A percentile compares a stretch with the other conserved stretches of the same genome.
phyloP scores from a whole-genome alignment of 805 yeast species.

The Tetrapisispora namnaoensis region DNA sequence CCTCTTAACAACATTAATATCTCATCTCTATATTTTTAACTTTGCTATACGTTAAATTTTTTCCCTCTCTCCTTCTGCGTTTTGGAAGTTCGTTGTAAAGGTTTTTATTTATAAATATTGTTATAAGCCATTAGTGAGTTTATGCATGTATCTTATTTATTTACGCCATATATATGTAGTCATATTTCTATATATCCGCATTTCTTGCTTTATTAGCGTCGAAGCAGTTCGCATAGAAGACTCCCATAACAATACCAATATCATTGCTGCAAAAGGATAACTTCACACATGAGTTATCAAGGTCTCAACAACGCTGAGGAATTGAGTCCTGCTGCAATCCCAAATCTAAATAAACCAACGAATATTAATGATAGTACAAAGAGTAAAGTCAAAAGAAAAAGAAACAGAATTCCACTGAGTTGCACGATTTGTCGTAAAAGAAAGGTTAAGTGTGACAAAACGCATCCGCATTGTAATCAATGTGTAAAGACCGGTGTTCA shows the following conservation, averaged over 20 bases:
- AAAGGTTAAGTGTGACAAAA: conserved; percentile 42
- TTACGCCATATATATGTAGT: too few relatives aligned
- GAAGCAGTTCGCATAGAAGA: too few relatives aligned
- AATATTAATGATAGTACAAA: conserved; percentile 1
- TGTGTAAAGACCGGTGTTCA: conserved; percentile 50
- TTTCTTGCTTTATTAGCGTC: too few relatives aligned
- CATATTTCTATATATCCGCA: too few relatives aligned
- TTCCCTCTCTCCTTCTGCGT: not conserved
- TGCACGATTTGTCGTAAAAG: conserved; percentile 41
- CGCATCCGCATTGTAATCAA: conserved; percentile 47
- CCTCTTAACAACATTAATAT: not conserved
- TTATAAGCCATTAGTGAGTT: too few relatives aligned
- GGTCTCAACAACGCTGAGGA: not conserved
- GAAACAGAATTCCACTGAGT: conserved; percentile 41
- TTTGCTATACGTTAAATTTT: not conserved
- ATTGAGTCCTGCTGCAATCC: not conserved
- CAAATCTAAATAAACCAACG: not conserved
- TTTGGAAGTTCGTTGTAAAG: not conserved
- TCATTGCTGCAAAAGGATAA: too few relatives aligned
- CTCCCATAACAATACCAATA: too few relatives aligned
- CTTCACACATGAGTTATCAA: not conserved
- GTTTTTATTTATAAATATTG: too few relatives aligned
- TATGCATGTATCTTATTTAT: too few relatives aligned
- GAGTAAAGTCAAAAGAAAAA: conserved; percentile 27
- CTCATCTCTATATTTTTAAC: not conserved